A percentile compares a stretch with the other conserved stretches of the same genome.
Conservation (phyloP, 2,329 filamentous ascomycete species). For the Xylaria sp. region DNA sequence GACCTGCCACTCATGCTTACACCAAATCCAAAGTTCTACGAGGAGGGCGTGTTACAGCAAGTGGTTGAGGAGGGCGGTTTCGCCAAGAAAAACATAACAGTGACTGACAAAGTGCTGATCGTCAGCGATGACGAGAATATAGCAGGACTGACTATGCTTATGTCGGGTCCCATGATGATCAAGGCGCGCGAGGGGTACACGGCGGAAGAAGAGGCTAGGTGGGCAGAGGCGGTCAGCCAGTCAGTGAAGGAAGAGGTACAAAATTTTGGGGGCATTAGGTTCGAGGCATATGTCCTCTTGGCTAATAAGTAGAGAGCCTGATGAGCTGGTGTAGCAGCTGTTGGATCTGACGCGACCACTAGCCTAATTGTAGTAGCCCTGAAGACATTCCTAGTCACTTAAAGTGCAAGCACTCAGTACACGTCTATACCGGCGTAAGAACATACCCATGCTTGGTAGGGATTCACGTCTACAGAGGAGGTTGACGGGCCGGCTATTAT, state of each 20-base stretch:
- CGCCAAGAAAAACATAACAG: constrained; percentile 36
- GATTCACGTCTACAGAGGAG: too few relatives aligned
- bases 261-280: constrained; percentile 43
- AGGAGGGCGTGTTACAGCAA: constrained; percentile 44
- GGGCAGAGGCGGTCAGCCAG: constrained; percentile 41
- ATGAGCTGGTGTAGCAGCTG: too few relatives aligned
- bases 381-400: too few relatives aligned
- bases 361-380: too few relatives aligned
- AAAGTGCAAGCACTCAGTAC: too few relatives aligned
- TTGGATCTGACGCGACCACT: too few relatives aligned
- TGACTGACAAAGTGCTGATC: constrained; percentile 42
- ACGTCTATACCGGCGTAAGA: too few relatives aligned
- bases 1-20: constrained; percentile 45
- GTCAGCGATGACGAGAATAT: constrained; percentile 45
- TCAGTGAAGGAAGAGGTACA: constrained; percentile 44
- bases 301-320: constrained; percentile 41
- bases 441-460: too few relatives aligned
- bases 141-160: constrained; percentile 46
- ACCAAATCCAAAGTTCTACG: constrained; percentile 42
- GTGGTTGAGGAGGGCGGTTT: constrained; percentile 45
- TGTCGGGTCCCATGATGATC: constrained; percentile 47
- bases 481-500: too few relatives aligned
- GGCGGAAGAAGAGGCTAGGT: constrained; percentile 42
- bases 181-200: constrained; percentile 48
- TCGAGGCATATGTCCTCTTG: constrained; percentile 44